Evolutionary conservation across 2,329 filamentous ascomycete genomes (phyloP), one percentile per base, ranked within the genome.

Genomic region (Trichoderma simmonsii): DNA sequence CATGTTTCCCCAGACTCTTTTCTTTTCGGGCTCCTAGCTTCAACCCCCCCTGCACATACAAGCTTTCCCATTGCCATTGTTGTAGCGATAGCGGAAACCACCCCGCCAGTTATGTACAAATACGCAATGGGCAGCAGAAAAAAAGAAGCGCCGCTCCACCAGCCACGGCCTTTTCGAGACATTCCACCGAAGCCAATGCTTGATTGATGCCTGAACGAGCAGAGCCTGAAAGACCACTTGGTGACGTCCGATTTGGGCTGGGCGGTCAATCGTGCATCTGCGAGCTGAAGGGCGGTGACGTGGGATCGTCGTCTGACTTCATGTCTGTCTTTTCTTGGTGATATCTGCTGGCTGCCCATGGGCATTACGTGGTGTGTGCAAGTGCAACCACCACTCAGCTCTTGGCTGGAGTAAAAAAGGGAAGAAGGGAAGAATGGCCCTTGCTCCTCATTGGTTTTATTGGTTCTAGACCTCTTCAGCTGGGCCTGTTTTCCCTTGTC

Each of bases 271-370:
- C 63, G 54, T 51, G 65, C 34, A 32, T 48, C 26, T 61, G 36
- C 26, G n/a, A 30, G 18, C 54, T 48, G 26, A 32, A 69, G 56
- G 43, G 56, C 66, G 66, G 66, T 69, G 66, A 51, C 66, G 26
- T 69, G 66, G 67, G 57, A 51, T 62, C 28, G 39, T 48, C 67
- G 39, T 24, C 57, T 70, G 67, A 70, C 67, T 36, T 34, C n/a
- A 54, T 51, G 15, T 48, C 24, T 18, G 21, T 5, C n/a, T 26
- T 36, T 57, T 39, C 15, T 30, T 54, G 30, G n/a, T 51, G 15
- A 21, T 3, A 32, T 18, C 26, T 34, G 28, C 28, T 65, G 43
- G 34, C 34, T 36, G 34, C 14, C 24, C 9, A 54, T 18, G 15
- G 15, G 12, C 28, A 43, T 18, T 21, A 11, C 56, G n/a, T 48